Evolutionary conservation across 495 filamentous ascomycete genomes (phyloP), one percentile per base, ranked within the genome.

Genomic region (Neurospora sp.): DNA sequence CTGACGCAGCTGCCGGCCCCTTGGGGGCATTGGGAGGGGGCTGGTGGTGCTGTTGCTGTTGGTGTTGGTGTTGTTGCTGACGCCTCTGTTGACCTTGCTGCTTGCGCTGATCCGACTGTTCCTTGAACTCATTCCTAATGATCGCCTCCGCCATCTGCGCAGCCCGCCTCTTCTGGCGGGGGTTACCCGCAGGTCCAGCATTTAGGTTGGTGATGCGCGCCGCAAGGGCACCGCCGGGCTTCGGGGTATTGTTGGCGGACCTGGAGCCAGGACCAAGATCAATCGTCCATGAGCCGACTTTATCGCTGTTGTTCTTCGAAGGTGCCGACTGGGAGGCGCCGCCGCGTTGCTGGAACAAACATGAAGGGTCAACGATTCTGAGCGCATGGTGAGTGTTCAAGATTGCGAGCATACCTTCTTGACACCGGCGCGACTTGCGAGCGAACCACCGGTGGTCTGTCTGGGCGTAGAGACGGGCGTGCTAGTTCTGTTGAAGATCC

Each of bases 351-450:
- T 73, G 79, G 69, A 42, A 75, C 27, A 35, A 27, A 37, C 53
- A 65, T 18, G 14, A 35, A 65, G 14, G 22, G 53, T 65, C 53
- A 65, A 18, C 53, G 53, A 65, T 65, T 65, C 14, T 35, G 53
- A 65, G 14, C 53, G 53, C 53, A 65, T 65, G 14, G 53, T 18
- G 20, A 68, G 40, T 4, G n/a, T 42, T 12, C 10, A 59, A n/a
- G 47, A 71, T 35, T 37, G 70, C 70, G 39, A 74, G 74, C 37
- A 39, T 65, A 93, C 91, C 89, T 94, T 93, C 59, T 87, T 86
- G 31, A 92, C 85, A 65, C 90, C 91, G n/a, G 90, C 89, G 79
- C 93, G 86, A 78, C 91, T 93, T 72, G 93, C 91, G 42, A 96
- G 85, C 70, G 88, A 86, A 69, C 87, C 85, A 70, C 82, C 81